Base-by-base conservation (phyloP, 805 yeast species). In the Suhomyces tanzawaensis region DNA sequence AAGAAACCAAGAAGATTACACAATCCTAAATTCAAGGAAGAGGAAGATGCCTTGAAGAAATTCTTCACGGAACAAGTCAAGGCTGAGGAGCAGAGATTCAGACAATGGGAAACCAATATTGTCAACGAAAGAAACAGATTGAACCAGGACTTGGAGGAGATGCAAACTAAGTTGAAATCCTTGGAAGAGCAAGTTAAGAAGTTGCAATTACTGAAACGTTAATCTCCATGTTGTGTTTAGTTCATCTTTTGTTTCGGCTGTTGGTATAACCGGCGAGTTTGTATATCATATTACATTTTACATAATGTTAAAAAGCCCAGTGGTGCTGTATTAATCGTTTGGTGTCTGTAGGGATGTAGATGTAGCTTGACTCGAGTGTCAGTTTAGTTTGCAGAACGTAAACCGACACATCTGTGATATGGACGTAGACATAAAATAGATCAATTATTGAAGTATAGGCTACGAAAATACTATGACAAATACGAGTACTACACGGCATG, bases 21-120 rank as follows among this genome's bases (percentile, higher is more conserved):
- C 54, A 90, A 93, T 63, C 98, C 98, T 34, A 85, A 87, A 66
- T 93, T 85, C 71, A 84, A 89, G 64, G 97, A 93, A 65, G 98
- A 91, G 63, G 99, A 93, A 66, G 93, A 87, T 61, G 84, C 90
- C 23, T 74, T 93, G 58, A 88, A 93, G 76, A 84, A 85, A 67
- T 85, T 85, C 63, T 93, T 93, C 68, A 91, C 98, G 7, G 97
- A 90, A 64, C 97, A 93, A 71, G 74, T 93, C 44, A 90, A 91
- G 69, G 85, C 85, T 33, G 99, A 93, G 69, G 99, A 93, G 58
- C 95, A 88, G 56, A 79, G 99, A 59, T 93, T 93, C 66, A 86
- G 95, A 72, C 96, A 91, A 72, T 93, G 99, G 99, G 97, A 90
- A 69, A 86, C 89, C 53, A 91, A 93, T 60, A 87, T 93, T 52